Evolutionary conservation across 306 rosid genomes (phyloP).

Genomic region (Begonia masoniana): DNA sequence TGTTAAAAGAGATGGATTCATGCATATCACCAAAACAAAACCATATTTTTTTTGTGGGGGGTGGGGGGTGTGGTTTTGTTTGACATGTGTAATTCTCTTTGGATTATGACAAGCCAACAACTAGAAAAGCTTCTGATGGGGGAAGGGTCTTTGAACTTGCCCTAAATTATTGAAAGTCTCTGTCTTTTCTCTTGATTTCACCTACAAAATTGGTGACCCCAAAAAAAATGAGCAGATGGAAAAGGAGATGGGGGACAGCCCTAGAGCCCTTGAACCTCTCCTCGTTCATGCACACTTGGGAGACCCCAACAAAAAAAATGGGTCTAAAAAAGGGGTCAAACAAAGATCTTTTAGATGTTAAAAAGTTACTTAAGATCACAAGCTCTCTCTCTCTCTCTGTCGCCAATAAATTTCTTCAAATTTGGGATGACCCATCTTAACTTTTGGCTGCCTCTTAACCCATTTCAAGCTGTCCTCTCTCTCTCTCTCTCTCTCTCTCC

Average conservation of each 20-base stretch:
- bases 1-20: neutral
- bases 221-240: neutral
- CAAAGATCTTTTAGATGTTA: neutral
- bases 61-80: neutral
- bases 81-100: neutral
- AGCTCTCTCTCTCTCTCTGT: neutral
- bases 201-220: neutral
- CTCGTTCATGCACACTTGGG: constrained; percentile 12
- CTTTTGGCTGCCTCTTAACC: constrained; percentile 41
- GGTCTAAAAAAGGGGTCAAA: neutral
- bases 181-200: neutral
- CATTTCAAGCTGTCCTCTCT: constrained; percentile 37
- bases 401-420: too few relatives aligned
- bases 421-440: constrained; percentile 36
- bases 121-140: neutral
- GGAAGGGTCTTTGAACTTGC: neutral
- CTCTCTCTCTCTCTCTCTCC: constrained; percentile 25
- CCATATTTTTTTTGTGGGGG: neutral
- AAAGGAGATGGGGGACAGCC: neutral
- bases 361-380: neutral
- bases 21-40: neutral
- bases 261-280: neutral
- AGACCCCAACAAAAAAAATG: constrained; percentile 1
- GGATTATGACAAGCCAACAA: neutral
- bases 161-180: neutral